phyloP scores from a whole-genome alignment of 2,329 filamentous ascomycete species.

The Chaetomium globosum region DNA sequence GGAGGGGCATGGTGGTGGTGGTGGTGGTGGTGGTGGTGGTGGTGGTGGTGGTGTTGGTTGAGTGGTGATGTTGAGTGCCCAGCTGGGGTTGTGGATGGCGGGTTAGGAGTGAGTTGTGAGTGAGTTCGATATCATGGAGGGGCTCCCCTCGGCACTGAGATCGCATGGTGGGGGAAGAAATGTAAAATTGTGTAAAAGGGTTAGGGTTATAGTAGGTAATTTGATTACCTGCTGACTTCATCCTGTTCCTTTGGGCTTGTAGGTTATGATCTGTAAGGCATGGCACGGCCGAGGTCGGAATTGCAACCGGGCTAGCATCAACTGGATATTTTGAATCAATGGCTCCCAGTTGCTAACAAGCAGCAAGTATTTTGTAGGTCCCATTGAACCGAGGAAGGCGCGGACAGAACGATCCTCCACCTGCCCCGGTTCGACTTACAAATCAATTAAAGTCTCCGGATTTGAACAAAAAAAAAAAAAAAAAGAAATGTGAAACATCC shows the following conservation, averaged over 20 bases:
- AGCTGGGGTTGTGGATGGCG: not conserved
- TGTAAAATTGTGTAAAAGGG: not conserved
- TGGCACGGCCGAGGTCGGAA: not conserved
- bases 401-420: slow-evolving; percentile 2
- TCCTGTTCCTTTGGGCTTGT: not conserved
- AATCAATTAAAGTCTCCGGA: slow-evolving; percentile 26
- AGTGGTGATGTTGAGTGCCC: not conserved
- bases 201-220: not conserved
- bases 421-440: slow-evolving; percentile 23
- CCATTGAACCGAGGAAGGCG: not conserved
- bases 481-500: not conserved
- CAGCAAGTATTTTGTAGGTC: not conserved
- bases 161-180: not conserved
- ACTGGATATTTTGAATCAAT: not conserved
- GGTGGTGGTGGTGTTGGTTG: slow-evolving; percentile 16
- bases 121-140: slow-evolving; percentile 2
- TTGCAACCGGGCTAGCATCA: not conserved
- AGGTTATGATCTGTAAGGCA: not conserved
- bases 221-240: not conserved
- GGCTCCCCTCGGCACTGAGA: not conserved
- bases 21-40: not conserved
- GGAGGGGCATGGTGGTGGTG: slow-evolving; percentile 38
- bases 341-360: no score
- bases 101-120: not conserved
- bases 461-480: not conserved